Conservation (phyloP, 2,329 filamentous ascomycete genomes). For the Diplodia intermedia region DNA sequence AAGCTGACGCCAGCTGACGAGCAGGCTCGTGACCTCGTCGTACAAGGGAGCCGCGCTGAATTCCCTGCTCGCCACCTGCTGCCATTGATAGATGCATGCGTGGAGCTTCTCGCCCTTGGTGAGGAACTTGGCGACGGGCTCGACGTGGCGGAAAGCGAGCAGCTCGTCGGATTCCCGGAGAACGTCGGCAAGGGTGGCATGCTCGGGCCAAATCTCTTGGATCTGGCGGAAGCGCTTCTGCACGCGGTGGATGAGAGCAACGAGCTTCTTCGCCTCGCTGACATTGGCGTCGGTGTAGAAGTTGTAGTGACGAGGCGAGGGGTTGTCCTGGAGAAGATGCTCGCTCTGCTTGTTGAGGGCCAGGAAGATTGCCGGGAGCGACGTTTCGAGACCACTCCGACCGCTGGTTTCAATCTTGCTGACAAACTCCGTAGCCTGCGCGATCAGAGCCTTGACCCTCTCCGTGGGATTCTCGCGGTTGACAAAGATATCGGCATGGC, state of each 20-base stretch:
- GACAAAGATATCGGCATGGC: conserved; percentile 45
- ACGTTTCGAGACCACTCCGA: conserved; percentile 49
- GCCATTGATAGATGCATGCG: conserved; percentile 88
- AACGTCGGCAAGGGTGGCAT: conserved; percentile 83
- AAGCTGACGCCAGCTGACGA: conserved; percentile 88
- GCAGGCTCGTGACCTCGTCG: conserved; percentile 77
- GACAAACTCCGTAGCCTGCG: conserved; percentile 34
- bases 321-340: conserved; percentile 47
- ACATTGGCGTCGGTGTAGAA: conserved; percentile 88
- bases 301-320: conserved; percentile 66
- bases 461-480: conserved; percentile 6
- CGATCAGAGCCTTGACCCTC: conserved; percentile 18
- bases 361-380: conserved; percentile 72
- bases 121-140: conserved; percentile 85
- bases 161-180: conserved; percentile 76
- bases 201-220: conserved; percentile 67
- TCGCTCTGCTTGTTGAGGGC: conserved; percentile 67
- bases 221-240: conserved; percentile 76
- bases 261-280: conserved; percentile 74
- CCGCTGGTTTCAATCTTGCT: conserved; percentile 40
- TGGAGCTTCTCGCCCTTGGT: conserved; percentile 89
- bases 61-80: conserved; percentile 84
- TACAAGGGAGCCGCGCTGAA: conserved; percentile 75
- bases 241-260: conserved; percentile 71
- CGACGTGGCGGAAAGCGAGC: conserved; percentile 75